These are phyloP conservation scores for Xylaria sp. DNA, from an alignment of 2,329 filamentous ascomycete genomes.

Conservation along the genomic window DNA sequence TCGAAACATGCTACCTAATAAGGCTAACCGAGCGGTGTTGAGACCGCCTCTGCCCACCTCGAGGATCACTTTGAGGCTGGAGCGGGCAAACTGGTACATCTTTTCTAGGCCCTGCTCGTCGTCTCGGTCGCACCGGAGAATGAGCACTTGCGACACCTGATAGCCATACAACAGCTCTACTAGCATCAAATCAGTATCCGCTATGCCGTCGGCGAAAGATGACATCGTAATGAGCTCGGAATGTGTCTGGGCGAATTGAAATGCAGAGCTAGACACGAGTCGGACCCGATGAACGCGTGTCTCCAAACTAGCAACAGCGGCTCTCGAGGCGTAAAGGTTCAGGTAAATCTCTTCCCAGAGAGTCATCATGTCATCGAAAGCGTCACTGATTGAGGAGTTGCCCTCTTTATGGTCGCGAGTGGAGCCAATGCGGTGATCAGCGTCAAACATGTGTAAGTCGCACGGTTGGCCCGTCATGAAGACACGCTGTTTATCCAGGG, in stretches of 20 bases:
- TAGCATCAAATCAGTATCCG: conserved; percentile 11
- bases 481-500: conserved; percentile 31
- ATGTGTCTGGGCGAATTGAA: conserved; percentile 21
- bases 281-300: conserved; percentile 16
- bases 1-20: conserved; percentile 25
- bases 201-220: neutral
- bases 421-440: conserved; percentile 19
- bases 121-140: conserved; percentile 24
- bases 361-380: conserved; percentile 28
- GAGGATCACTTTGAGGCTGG: conserved; percentile 23
- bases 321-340: conserved; percentile 26
- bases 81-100: conserved; percentile 23
- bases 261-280: conserved; percentile 14
- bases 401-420: neutral
- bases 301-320: conserved; percentile 4
- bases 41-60: conserved; percentile 13
- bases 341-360: conserved; percentile 34
- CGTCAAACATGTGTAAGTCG: conserved; percentile 31
- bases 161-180: conserved; percentile 30
- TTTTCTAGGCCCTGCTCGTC: conserved; percentile 11
- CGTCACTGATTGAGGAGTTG: conserved; percentile 14
- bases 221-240: conserved; percentile 1
- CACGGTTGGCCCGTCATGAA: conserved; percentile 32
- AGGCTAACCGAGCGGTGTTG: conserved; percentile 19
- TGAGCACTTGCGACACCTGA: conserved; percentile 30